A percentile compares a stretch with the other conserved stretches of the same genome.
Conservation (phyloP, 2,329 filamentous ascomycete species). For the Colletotrichum noveboracense region DNA sequence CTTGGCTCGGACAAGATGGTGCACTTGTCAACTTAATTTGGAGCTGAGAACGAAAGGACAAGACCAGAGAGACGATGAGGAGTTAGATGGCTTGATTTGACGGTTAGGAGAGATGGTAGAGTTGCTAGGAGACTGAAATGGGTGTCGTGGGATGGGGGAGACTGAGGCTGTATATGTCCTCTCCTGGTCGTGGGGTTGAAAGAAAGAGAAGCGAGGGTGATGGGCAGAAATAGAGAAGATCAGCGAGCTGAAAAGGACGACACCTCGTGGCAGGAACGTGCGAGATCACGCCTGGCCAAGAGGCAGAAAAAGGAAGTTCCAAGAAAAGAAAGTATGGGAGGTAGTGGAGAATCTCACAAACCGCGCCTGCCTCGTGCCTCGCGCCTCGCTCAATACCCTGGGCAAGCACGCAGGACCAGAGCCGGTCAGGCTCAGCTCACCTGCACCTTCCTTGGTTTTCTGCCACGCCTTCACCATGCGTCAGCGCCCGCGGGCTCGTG, state of each 20-base stretch:
- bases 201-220: not conserved
- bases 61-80: not conserved
- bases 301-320: not conserved
- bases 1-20: not conserved
- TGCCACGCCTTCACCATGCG: not conserved
- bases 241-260: not conserved
- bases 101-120: not conserved
- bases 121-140: not conserved
- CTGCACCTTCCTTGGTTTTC: not conserved
- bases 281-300: not conserved
- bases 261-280: conserved; percentile 18
- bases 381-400: not conserved
- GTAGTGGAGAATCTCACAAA: not conserved
- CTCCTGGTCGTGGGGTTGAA: not conserved
- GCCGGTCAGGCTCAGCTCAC: not conserved
- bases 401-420: not conserved
- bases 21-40: not conserved
- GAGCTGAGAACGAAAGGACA: not conserved
- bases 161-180: not conserved
- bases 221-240: not conserved
- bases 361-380: not conserved
- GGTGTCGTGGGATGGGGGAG: not conserved
- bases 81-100: not conserved
- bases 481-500: not conserved
- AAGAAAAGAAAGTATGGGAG: not conserved